Conservation (phyloP, 768 basidiomycete genomes). For the Russula sp. region DNA sequence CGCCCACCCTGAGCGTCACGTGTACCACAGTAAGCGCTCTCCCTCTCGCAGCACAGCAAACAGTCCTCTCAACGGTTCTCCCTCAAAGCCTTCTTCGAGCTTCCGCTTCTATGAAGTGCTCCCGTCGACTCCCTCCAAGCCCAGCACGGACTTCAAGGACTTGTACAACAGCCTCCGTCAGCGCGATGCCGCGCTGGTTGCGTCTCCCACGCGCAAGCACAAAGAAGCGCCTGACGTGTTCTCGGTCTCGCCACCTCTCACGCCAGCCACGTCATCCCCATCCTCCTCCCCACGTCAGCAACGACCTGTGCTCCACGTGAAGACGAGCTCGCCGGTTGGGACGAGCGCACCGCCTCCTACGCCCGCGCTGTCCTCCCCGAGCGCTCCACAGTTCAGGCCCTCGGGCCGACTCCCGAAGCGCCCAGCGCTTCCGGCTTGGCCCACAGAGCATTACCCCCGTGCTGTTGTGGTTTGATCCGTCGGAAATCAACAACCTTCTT, state of each 20-base stretch:
- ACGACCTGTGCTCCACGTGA: slow-evolving; percentile 17
- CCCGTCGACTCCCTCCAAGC: slow-evolving; percentile 14
- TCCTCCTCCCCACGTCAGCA: slow-evolving; percentile 18
- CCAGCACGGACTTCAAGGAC: slow-evolving; percentile 18
- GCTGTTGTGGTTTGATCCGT: slow-evolving; percentile 17
- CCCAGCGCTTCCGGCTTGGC: slow-evolving; percentile 10
- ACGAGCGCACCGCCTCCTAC: slow-evolving; percentile 18
- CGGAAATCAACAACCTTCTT: not conserved
- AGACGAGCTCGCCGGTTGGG: slow-evolving; percentile 16
- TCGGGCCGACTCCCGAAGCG: slow-evolving; percentile 18
- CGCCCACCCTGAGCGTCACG: slow-evolving; percentile 1
- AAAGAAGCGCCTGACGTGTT: not conserved
- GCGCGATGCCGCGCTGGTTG: not conserved
- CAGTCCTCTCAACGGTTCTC: not conserved
- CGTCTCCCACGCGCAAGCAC: not conserved
- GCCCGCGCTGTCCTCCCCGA: slow-evolving; percentile 8
- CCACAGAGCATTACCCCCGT: slow-evolving; percentile 12
- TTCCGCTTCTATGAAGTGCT: slow-evolving; percentile 13
- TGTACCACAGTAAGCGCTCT: slow-evolving; percentile 11
- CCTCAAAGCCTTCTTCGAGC: slow-evolving; percentile 3
- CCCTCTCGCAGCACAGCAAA: not conserved
- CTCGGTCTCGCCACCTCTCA: slow-evolving; percentile 6
- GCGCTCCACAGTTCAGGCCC: slow-evolving; percentile 1
- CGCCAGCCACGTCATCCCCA: slow-evolving; percentile 26
- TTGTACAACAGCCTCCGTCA: slow-evolving; percentile 16